phyloP scores from a whole-genome alignment of 164 flowering plant species.

The Saururus chinensis region DNA sequence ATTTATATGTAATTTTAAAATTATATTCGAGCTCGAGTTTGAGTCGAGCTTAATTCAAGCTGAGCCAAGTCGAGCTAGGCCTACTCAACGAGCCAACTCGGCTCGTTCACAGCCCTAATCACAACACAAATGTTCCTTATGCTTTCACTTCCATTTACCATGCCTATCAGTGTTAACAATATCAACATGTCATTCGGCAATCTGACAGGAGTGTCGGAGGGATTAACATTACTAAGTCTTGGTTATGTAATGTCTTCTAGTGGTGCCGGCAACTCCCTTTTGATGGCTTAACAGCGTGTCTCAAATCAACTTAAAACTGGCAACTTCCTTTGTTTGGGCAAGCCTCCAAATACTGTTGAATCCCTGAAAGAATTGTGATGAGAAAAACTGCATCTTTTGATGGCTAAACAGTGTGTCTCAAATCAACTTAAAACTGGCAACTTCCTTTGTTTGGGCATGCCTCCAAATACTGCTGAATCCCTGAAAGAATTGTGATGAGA shows the following conservation, averaged over 20 bases:
- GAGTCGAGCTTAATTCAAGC: too few species aligned
- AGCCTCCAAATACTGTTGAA: too few species aligned
- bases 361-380: too few species aligned
- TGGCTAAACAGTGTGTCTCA: too few species aligned
- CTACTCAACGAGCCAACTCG: too few species aligned
- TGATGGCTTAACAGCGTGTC: not conserved
- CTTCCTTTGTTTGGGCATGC: slow-evolving; percentile 35
- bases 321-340: slow-evolving; percentile 90
- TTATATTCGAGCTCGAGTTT: too few species aligned
- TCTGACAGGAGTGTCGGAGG: slow-evolving; percentile 24
- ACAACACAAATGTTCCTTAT: slow-evolving; percentile 21
- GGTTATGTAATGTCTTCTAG: slow-evolving; percentile 40
- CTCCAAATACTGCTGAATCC: slow-evolving; percentile 86
- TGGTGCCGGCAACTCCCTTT: not conserved
- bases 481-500: slow-evolving; percentile 70
- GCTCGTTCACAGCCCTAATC: too few species aligned
- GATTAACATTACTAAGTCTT: slow-evolving; percentile 30
- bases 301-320: slow-evolving; percentile 35
- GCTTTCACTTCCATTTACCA: slow-evolving; percentile 28
- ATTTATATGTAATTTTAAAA: too few species aligned
- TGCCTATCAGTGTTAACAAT: slow-evolving; percentile 15
- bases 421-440: too few species aligned
- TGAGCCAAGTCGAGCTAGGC: too few species aligned
- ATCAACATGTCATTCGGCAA: slow-evolving; percentile 13
- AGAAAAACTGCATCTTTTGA: too few species aligned